These are phyloP conservation scores for Lyophyllum shimeji DNA, from an alignment of 768 basidiomycete species.

Conservation along the genomic window DNA sequence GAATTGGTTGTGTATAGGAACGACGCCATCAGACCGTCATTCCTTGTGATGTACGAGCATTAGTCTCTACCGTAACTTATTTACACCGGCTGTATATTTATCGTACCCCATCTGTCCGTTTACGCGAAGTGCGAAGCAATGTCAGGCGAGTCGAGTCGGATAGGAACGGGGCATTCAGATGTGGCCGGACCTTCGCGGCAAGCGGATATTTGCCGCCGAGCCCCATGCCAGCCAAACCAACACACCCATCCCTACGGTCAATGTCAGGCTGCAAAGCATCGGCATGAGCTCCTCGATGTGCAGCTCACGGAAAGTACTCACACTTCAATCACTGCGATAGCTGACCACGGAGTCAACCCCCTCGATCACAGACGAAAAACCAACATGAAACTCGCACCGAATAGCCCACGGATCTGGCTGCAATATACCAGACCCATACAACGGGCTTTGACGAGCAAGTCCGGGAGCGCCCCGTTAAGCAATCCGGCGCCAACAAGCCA, in stretches of 20 bases:
- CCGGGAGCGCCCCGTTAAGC: slow-evolving; percentile 49
- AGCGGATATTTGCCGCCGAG: slow-evolving; percentile 31
- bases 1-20: slow-evolving; percentile 71
- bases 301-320: slow-evolving; percentile 24
- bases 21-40: slow-evolving; percentile 72
- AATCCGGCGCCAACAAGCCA: slow-evolving; percentile 60
- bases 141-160: neutral
- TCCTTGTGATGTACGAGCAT: slow-evolving; percentile 66
- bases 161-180: neutral
- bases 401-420: slow-evolving; percentile 52
- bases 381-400: slow-evolving; percentile 36
- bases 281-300: neutral
- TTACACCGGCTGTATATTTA: neutral
- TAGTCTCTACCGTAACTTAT: slow-evolving; percentile 16
- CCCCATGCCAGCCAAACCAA: slow-evolving; percentile 55
- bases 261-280: slow-evolving; percentile 32
- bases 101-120: neutral
- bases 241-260: slow-evolving; percentile 47
- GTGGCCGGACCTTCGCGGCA: neutral
- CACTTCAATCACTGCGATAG: slow-evolving; percentile 54
- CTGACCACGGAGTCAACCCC: slow-evolving; percentile 20
- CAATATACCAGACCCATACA: slow-evolving; percentile 55
- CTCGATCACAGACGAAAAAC: neutral
- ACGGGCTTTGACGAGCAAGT: slow-evolving; percentile 35
- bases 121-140: neutral